Evolutionary conservation across 2,329 filamentous ascomycete species (phyloP).

Genomic region (Colletotrichum paranaense): DNA sequence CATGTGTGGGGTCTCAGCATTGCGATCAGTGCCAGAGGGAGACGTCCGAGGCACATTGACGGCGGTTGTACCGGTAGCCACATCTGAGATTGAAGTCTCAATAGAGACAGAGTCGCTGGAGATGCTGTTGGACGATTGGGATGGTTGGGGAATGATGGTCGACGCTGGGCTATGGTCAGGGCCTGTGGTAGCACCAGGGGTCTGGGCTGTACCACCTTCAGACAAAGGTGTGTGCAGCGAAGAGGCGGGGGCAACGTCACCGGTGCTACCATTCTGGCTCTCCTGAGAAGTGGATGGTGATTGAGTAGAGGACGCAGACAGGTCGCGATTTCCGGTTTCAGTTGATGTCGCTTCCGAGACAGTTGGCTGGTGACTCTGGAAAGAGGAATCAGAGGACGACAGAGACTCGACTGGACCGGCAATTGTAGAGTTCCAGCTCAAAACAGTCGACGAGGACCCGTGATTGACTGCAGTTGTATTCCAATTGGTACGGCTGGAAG

Average conservation of each 20-base stretch:
- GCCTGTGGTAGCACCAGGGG: background rate
- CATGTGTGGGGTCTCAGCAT: background rate
- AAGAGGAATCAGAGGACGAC: background rate
- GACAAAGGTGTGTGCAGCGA: background rate
- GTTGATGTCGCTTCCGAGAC: background rate
- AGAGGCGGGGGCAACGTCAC: background rate
- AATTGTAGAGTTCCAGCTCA: background rate
- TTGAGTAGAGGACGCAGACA: background rate
- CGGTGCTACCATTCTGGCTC: background rate
- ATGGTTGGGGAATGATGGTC: background rate
- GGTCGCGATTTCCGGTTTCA: too few relatives aligned
- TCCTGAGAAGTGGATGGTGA: background rate
- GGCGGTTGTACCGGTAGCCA: too few relatives aligned
- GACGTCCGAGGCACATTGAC: background rate
- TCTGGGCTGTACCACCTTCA: background rate
- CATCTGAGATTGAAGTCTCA: too few relatives aligned
- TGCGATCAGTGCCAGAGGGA: background rate
- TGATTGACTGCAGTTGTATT: background rate
- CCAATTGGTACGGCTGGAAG: background rate
- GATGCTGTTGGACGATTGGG: background rate
- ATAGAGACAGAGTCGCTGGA: background rate
- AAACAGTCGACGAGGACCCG: background rate
- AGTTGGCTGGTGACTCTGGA: background rate
- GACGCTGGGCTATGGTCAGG: background rate
- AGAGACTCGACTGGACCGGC: background rate